A percentile compares a stretch with the other conserved stretches of the same genome.
Evolutionary conservation across 2,329 filamentous ascomycete species (phyloP).

Genomic region (Talaromyces sp.): DNA sequence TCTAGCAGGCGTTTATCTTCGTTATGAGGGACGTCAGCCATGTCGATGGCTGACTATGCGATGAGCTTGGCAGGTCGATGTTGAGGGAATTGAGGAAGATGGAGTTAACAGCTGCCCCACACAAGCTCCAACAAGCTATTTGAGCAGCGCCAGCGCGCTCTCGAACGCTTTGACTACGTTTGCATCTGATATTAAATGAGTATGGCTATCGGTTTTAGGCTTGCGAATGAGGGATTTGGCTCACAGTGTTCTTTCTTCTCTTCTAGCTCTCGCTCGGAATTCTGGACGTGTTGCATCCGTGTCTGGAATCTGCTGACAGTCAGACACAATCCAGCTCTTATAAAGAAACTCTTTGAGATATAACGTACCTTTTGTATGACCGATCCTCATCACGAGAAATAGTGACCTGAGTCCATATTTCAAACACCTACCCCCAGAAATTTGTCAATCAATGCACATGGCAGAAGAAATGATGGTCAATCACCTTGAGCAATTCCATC

Average conservation of each 20-base stretch:
- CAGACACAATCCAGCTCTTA: not conserved
- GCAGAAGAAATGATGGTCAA: not conserved
- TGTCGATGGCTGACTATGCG: slow-evolving; percentile 7
- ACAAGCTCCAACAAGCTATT: slow-evolving; percentile 19
- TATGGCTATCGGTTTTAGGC: not conserved
- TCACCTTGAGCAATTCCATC: slow-evolving; percentile 62
- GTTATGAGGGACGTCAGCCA: slow-evolving; percentile 22
- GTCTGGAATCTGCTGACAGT: slow-evolving; percentile 64
- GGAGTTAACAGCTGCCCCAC: slow-evolving; percentile 13
- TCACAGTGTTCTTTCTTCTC: slow-evolving; percentile 78
- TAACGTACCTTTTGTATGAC: slow-evolving; percentile 66
- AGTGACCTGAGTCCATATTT: slow-evolving; percentile 71
- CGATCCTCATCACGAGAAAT: slow-evolving; percentile 71
- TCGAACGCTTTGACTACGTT: slow-evolving; percentile 50
- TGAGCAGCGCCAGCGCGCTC: slow-evolving; percentile 45
- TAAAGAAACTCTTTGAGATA: slow-evolving; percentile 15
- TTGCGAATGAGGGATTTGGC: slow-evolving; percentile 30
- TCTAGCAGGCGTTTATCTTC: slow-evolving; percentile 30
- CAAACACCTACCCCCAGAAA: slow-evolving; percentile 62
- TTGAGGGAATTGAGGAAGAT: not conserved
- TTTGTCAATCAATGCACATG: not conserved
- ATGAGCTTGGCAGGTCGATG: slow-evolving; percentile 4
- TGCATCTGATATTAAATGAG: slow-evolving; percentile 29
- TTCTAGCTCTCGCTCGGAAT: slow-evolving; percentile 68
- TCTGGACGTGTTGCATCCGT: slow-evolving; percentile 69